A percentile compares a stretch with the other conserved stretches of the same genome.
These are phyloP conservation scores for Parmales sp. DNA, from an alignment of 108 stramenopile genomes.

Conservation along the genomic window DNA sequence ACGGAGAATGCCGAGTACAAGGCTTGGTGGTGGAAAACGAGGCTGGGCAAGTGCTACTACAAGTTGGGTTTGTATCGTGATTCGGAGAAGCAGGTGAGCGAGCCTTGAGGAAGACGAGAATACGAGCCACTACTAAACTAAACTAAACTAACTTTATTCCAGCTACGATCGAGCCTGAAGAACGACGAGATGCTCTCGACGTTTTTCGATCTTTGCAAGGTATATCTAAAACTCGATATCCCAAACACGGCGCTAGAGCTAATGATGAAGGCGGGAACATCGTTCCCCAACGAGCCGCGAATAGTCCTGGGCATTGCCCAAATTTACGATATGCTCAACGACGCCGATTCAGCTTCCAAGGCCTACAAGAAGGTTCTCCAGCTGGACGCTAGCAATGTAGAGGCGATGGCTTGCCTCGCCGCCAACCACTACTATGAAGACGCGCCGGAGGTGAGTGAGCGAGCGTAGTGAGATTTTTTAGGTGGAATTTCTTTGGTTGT, in stretches of 20 bases:
- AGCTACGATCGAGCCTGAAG: slow-evolving; percentile 27
- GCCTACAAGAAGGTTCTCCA: slow-evolving; percentile 29
- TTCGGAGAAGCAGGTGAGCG: slow-evolving; percentile 50
- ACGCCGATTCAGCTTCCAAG: slow-evolving; percentile 15
- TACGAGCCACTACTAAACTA: too few relatives aligned
- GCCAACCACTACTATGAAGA: slow-evolving; percentile 51
- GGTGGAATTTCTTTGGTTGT: too few relatives aligned
- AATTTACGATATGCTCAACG: slow-evolving; percentile 39
- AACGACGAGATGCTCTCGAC: slow-evolving; percentile 33
- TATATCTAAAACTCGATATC: slow-evolving; percentile 42
- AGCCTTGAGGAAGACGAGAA: too few relatives aligned
- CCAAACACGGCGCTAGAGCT: slow-evolving; percentile 45
- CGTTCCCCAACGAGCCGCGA: slow-evolving; percentile 27
- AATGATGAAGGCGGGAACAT: slow-evolving; percentile 24
- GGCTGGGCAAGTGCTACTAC: slow-evolving; percentile 50
- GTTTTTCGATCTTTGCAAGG: slow-evolving; percentile 42
- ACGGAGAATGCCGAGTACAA: slow-evolving; percentile 27
- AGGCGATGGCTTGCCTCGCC: slow-evolving; percentile 46
- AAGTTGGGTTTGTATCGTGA: slow-evolving; percentile 45
- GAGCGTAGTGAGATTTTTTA: too few relatives aligned
- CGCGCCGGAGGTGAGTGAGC: slow-evolving; percentile 56
- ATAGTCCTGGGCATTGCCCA: slow-evolving; percentile 36
- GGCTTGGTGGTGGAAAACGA: slow-evolving; percentile 54
- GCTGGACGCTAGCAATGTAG: slow-evolving; percentile 41
- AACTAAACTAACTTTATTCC: too few relatives aligned